Evolutionary conservation across 2,329 filamentous ascomycete species (phyloP).

Genomic region (Aspergillus sp.): DNA sequence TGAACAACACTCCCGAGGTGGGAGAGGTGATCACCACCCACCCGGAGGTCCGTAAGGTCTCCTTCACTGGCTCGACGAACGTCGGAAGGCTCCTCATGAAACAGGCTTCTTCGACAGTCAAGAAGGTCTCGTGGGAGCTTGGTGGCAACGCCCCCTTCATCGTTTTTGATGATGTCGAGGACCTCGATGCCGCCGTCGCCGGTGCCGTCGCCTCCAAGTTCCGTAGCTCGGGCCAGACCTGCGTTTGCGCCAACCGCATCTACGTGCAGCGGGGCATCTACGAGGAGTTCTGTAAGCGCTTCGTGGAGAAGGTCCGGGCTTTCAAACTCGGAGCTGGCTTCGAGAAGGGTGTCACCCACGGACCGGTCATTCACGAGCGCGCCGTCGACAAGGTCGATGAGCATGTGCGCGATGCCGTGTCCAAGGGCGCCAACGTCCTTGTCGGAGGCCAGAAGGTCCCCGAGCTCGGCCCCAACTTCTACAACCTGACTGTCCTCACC

Average conservation of each 20-base stretch:
- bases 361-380: constrained; percentile 67
- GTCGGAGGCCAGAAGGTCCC: constrained; percentile 71
- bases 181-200: constrained; percentile 77
- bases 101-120: constrained; percentile 77
- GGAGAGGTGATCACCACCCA: constrained; percentile 74
- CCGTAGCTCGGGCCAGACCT: constrained; percentile 92
- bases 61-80: constrained; percentile 77
- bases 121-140: constrained; percentile 86
- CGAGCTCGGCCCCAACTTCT: constrained; percentile 81
- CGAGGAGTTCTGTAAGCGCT: constrained; percentile 53
- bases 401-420: constrained; percentile 75
- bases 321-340: constrained; percentile 50
- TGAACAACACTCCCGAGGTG: constrained; percentile 75
- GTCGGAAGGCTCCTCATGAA: constrained; percentile 80
- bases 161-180: constrained; percentile 85
- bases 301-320: constrained; percentile 52
- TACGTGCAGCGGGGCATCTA: constrained; percentile 53
- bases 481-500: constrained; percentile 81
- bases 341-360: constrained; percentile 45
- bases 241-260: constrained; percentile 70
- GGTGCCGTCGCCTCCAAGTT: constrained; percentile 88
- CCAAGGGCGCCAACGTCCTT: constrained; percentile 73
- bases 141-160: constrained; percentile 96
- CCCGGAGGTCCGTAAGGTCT: constrained; percentile 79
- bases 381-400: constrained; percentile 75